Evolutionary conservation across 495 filamentous ascomycete genomes (phyloP), one percentile per base, ranked within the genome.

Genomic region (Penicillium odoratum): DNA sequence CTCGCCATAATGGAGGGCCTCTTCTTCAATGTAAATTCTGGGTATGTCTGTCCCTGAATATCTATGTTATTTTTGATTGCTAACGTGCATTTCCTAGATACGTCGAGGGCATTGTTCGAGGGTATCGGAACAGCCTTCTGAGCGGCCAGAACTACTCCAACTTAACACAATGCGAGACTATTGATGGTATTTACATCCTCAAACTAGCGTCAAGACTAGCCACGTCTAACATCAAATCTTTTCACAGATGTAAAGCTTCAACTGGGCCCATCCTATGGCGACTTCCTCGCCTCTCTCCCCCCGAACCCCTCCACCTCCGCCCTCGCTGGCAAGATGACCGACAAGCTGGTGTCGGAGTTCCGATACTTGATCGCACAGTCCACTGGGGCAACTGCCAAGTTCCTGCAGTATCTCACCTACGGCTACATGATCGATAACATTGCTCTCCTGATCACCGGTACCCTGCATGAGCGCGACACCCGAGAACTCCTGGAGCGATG

Each of bases 361-460:
- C 87, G 92, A 58, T 99, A 99, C 70, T 79, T 99, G 51, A 87
- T 92, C 63, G 91, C 91, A 42, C 95, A 98, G 69, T 87, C 95
- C 15, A 89, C 89, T 5, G 95, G 94, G 7, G 89, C 91, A 0
- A 84, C 96, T 21, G 87, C 92, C 50, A 91, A 90, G 65, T 99
- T 99, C 73, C 87, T 98, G 77, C 91, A 97, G 68, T 99, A 96
- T 72, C 78, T 99, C 54, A 98, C 93, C 10, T 98, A 99, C 67
- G 92, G 91, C 47, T 99, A 99, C 80, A 99, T 99, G 94, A 99
- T 99, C 74, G 94, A 99, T 75, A 99, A 99, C 71, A 92, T 99
- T 42, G 95, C 94, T 28, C 86, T 99, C 25, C 85, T 99, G 64
- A 99, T 99, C 73, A 99, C 94, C 38, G 94, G 95, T 59, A 99